Conservation (phyloP, 306 rosid species). For the Benincasa hispida region DNA sequence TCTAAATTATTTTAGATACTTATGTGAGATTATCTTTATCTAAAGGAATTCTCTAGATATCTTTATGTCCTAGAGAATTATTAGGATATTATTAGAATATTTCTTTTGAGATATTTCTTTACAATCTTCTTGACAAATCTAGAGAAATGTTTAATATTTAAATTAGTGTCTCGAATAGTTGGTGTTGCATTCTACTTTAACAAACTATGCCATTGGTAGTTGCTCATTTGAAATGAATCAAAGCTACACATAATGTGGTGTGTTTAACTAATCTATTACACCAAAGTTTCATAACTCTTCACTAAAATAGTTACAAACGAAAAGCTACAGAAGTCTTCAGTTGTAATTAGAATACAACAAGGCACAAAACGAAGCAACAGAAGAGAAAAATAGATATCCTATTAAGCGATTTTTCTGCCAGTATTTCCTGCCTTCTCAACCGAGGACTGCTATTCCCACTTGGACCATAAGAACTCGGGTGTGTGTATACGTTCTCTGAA, state of each 20-base stretch:
- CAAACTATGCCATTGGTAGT: no score
- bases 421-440: slow-evolving; percentile 68
- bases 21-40: no score
- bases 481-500: slow-evolving; percentile 26
- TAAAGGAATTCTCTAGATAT: no score
- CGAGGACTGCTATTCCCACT: slow-evolving; percentile 35
- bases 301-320: not conserved
- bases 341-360: slow-evolving; percentile 43
- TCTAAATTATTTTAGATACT: no score
- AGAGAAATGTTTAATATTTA: no score
- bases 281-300: not conserved
- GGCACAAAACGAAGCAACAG: slow-evolving; percentile 68
- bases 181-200: no score
- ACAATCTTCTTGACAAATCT: no score
- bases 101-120: no score
- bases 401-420: slow-evolving; percentile 58
- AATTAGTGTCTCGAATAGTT: no score
- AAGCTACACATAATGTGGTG: not conserved
- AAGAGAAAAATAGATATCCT: slow-evolving; percentile 70
- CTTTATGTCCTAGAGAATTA: no score
- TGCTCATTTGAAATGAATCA: not conserved
- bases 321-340: not conserved
- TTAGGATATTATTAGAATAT: no score
- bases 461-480: slow-evolving; percentile 43
- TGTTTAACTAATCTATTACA: not conserved